These are phyloP conservation scores for Penicillium sp. DNA, from an alignment of 2,329 filamentous ascomycete genomes.

Conservation along the genomic window DNA sequence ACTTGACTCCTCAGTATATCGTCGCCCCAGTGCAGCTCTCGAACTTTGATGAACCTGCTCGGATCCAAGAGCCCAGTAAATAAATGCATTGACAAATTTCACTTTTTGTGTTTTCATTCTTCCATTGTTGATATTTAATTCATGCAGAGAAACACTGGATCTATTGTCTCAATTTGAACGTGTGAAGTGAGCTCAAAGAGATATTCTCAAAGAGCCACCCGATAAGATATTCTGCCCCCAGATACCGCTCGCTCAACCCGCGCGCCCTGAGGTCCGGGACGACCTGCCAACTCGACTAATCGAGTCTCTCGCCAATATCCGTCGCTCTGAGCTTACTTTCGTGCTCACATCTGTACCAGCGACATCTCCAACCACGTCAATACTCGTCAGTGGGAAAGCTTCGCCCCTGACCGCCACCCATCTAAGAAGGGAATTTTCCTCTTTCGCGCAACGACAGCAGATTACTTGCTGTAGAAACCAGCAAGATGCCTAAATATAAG, in stretches of 20 bases:
- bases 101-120: too few relatives aligned
- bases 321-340: not conserved
- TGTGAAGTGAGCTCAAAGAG: too few relatives aligned
- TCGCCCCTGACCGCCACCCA: not conserved
- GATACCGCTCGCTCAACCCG: constrained; percentile 6
- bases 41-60: too few relatives aligned
- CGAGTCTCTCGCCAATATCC: not conserved
- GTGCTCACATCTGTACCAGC: not conserved
- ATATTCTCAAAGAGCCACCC: not conserved
- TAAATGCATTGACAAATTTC: too few relatives aligned
- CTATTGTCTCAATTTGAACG: too few relatives aligned
- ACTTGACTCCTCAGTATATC: too few relatives aligned
- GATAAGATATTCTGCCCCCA: constrained; percentile 14
- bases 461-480: constrained; percentile 18
- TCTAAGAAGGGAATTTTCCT: constrained; percentile 23
- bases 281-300: not conserved
- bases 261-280: not conserved
- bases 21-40: too few relatives aligned
- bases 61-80: not conserved
- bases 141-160: too few relatives aligned
- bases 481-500: constrained; percentile 87
- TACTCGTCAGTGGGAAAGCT: not conserved
- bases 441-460: constrained; percentile 17
- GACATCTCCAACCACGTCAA: not conserved
- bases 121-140: too few relatives aligned